phyloP scores from a whole-genome alignment of 2,329 filamentous ascomycete genomes.

The Exserohilum rostratum region DNA sequence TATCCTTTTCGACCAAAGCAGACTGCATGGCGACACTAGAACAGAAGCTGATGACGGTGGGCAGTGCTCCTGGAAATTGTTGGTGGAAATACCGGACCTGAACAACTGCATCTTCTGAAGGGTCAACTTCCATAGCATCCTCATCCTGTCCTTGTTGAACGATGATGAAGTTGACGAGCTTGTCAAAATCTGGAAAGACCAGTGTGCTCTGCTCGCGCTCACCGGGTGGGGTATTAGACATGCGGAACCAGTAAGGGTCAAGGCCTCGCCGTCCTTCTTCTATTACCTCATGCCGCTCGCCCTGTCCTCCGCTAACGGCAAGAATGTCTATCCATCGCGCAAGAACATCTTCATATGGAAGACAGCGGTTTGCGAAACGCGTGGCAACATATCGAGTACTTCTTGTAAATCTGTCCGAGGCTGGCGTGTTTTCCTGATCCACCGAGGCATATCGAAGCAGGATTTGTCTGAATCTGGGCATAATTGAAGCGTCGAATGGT shows the following conservation, averaged over 20 bases:
- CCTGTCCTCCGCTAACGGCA: conserved; percentile 69
- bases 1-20: conserved; percentile 56
- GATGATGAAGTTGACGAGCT: conserved; percentile 55
- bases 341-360: conserved; percentile 77
- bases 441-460: conserved; percentile 41
- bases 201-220: conserved; percentile 27
- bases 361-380: conserved; percentile 87
- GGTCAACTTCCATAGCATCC: conserved; percentile 43
- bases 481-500: conserved; percentile 50
- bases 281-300: conserved; percentile 79
- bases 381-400: conserved; percentile 82
- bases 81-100: conserved; percentile 41
- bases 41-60: conserved; percentile 73
- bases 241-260: conserved; percentile 75
- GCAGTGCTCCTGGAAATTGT: conserved; percentile 61
- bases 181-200: conserved; percentile 52
- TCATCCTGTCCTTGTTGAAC: conserved; percentile 42
- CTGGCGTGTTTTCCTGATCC: conserved; percentile 20
- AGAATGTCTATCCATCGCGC: conserved; percentile 89
- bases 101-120: conserved; percentile 30
- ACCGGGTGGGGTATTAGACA: conserved; percentile 58
- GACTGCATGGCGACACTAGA: conserved; percentile 65
- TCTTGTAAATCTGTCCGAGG: conserved; percentile 50
- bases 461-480: conserved; percentile 45
- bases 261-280: conserved; percentile 91